A percentile compares a stretch with the other conserved stretches of the same genome.
Conservation (phyloP, 805 yeast genomes). For the Candida michaelii region DNA sequence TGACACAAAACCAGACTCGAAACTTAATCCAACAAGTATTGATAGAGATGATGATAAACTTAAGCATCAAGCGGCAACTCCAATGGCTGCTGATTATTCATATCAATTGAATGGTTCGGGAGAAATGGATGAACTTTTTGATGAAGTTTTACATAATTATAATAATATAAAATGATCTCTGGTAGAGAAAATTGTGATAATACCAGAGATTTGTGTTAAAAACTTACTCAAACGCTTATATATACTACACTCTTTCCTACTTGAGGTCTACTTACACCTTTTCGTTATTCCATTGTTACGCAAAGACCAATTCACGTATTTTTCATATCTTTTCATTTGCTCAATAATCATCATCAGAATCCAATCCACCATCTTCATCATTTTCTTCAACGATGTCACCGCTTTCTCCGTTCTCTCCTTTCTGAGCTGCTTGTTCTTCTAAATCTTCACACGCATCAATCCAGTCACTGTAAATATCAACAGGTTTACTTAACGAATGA, state of each 20-base stretch:
- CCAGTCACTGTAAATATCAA: conserved; percentile 96
- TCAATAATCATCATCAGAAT: conserved; percentile 20
- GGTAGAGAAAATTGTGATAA: neutral
- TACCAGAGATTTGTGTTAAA: too few species aligned
- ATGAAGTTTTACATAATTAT: conserved; percentile 21
- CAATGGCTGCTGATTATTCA: conserved; percentile 7
- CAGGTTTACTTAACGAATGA: conserved; percentile 81
- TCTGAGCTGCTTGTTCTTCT: conserved; percentile 48
- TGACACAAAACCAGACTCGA: neutral
- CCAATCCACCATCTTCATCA: conserved; percentile 29
- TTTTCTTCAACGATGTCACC: too few species aligned
- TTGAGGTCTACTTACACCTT: too few species aligned
- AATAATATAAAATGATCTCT: conserved; percentile 3
- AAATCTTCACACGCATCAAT: conserved; percentile 93
- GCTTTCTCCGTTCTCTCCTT: conserved; percentile 17
- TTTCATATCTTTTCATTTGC: too few species aligned
- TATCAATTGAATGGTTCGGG: conserved; percentile 1
- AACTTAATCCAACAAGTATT: neutral
- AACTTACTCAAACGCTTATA: too few species aligned
- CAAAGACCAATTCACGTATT: too few species aligned
- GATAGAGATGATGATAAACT: conserved; percentile 1
- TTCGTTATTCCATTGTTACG: too few species aligned
- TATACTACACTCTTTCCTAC: neutral
- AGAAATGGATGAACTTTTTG: conserved; percentile 21
- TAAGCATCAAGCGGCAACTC: conserved; percentile 5